These are phyloP conservation scores for Kazachstania viticola DNA, from an alignment of 805 yeast genomes.

Conservation along the genomic window DNA sequence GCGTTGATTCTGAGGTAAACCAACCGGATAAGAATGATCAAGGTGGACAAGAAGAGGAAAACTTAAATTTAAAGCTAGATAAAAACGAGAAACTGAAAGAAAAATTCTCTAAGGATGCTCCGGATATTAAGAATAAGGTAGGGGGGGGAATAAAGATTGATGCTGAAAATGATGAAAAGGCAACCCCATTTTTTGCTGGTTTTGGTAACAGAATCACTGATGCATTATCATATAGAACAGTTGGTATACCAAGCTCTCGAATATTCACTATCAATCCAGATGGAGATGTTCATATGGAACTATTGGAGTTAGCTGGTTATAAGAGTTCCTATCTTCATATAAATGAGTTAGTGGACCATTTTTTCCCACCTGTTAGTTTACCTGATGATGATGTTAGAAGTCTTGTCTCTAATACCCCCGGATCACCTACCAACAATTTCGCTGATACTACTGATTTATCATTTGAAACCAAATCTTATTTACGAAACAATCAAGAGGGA, in stretches of 20 bases:
- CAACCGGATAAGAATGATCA: conserved; percentile 6
- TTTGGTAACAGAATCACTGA: conserved; percentile 95
- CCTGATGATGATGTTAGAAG: conserved; percentile 25
- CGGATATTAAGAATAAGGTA: no score
- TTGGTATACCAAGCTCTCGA: conserved; percentile 85
- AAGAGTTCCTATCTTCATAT: conserved; percentile 79
- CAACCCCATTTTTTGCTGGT: conserved; percentile 91
- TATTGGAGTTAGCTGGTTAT: conserved; percentile 87
- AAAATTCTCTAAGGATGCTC: no score
- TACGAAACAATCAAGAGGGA: conserved; percentile 20
- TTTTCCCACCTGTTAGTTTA: conserved; percentile 74
- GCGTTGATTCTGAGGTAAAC: conserved; percentile 10
- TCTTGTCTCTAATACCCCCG: conserved; percentile 22
- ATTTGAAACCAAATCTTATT: conserved; percentile 12
- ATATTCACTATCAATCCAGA: conserved; percentile 93
- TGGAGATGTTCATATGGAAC: conserved; percentile 96
- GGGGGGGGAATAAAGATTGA: no score
- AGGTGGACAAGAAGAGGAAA: conserved; percentile 2
- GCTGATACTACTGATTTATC: conserved; percentile 4
- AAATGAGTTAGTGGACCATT: conserved; percentile 91
- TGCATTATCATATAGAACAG: conserved; percentile 87
- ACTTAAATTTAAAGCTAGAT: neutral
- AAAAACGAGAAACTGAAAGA: no score
- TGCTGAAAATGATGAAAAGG: conserved; percentile 28
- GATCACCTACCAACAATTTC: conserved; percentile 14